Percentiles rank a stretch among this genome's conserved stretches.
phyloP scores from a whole-genome alignment of 2,329 filamentous ascomycete genomes.

The Hypoxylon sp. region DNA sequence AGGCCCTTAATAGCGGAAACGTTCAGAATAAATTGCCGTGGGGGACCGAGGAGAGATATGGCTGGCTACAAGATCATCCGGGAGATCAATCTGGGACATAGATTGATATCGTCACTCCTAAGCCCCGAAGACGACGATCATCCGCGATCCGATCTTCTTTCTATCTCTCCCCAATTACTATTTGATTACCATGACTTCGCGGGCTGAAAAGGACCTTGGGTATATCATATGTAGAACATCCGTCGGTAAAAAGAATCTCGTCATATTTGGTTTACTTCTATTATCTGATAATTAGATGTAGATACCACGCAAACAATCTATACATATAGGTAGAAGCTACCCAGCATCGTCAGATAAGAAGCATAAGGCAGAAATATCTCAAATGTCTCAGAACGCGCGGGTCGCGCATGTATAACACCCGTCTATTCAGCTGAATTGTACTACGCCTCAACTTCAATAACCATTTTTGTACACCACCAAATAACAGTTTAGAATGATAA shows the following conservation, averaged over 20 bases:
- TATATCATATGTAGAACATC: not conserved
- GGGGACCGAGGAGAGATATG: constrained; percentile 17
- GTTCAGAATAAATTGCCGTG: constrained; percentile 26
- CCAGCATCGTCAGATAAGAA: not conserved
- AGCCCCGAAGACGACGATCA: constrained; percentile 21
- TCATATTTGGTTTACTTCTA: not conserved
- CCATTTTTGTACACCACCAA: not conserved
- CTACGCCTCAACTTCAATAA: not conserved
- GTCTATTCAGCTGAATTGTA: not conserved
- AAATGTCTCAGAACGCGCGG: not conserved
- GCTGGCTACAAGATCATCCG: constrained; percentile 31
- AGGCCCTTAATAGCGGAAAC: constrained; percentile 37
- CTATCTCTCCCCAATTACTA: not conserved
- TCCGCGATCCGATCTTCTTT: constrained; percentile 16
- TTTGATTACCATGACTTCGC: too few species aligned
- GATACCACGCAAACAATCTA: too few species aligned
- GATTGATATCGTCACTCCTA: constrained; percentile 26
- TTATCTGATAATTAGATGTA: not conserved
- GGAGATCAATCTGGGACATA: constrained; percentile 28
- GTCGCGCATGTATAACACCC: not conserved
- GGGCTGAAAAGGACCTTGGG: too few species aligned
- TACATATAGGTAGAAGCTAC: too few species aligned
- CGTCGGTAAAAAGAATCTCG: not conserved
- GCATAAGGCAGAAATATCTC: not conserved
- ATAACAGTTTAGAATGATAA: not conserved